Conservation (phyloP, 805 yeast species). For the Candida maris region DNA sequence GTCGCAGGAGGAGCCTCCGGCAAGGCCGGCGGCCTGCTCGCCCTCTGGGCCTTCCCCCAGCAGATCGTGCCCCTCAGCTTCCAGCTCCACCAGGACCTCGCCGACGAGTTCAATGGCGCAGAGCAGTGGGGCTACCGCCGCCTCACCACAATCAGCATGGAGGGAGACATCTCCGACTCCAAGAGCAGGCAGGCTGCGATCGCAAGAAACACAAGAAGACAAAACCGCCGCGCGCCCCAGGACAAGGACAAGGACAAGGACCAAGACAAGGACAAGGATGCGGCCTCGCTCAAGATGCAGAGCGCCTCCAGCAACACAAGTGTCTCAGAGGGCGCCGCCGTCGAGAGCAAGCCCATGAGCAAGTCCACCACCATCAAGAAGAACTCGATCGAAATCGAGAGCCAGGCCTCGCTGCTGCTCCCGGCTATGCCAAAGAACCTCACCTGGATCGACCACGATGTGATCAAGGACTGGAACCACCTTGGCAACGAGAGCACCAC, state of each 20-base stretch:
- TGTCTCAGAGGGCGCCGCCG: conserved; percentile 9
- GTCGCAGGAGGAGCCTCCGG: conserved; percentile 98
- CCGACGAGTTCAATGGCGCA: conserved; percentile 77
- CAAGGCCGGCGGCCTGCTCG: conserved; percentile 93
- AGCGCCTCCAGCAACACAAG: conserved; percentile 15
- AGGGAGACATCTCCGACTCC: conserved; percentile 60
- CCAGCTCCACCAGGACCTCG: conserved; percentile 76
- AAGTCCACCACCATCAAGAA: conserved; percentile 32
- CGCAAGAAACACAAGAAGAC: conserved; percentile 5
- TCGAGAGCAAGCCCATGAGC: conserved; percentile 20
- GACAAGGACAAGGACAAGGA: background rate
- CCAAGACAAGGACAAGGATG: conserved; percentile 6
- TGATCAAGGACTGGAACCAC: conserved; percentile 70
- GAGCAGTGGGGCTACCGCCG: conserved; percentile 91
- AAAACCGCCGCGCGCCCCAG: too few species aligned
- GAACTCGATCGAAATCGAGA: conserved; percentile 33
- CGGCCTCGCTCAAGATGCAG: conserved; percentile 9
- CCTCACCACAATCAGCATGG: conserved; percentile 79
- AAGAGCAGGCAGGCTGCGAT: conserved; percentile 4
- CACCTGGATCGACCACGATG: conserved; percentile 68
- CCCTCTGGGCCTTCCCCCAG: conserved; percentile 96
- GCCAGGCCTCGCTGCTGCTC: conserved; percentile 12
- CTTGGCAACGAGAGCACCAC: conserved; percentile 85
- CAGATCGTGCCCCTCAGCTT: conserved; percentile 89
- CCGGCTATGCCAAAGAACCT: conserved; percentile 55